Evolutionary conservation across 225 moss, liverwort and hornwort species (phyloP), one percentile per base, ranked within the genome.

Genomic region (Pleurozium schreberi): DNA sequence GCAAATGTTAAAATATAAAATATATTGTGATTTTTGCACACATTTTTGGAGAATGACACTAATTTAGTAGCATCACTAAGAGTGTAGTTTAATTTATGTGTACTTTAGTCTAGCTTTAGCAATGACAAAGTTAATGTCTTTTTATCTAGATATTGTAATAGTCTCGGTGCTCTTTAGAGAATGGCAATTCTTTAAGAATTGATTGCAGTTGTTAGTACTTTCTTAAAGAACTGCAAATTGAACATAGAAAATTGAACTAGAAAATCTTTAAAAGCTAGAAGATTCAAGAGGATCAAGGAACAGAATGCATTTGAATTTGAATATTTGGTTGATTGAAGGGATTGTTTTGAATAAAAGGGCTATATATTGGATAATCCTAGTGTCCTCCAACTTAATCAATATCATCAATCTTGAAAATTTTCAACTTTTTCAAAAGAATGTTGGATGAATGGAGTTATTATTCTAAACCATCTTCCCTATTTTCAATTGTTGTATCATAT

Each of bases 361-460:
- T 59, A 27, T 14, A 9, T 31, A 31, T 43, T 42, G 6, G 30
- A 60, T 59, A 31, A 42, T 42, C 0, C 30, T 14, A 42, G 8
- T 6, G 1, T 30, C 6, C 0, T 43, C 6, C 1, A 61, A 14
- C 10, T 81, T 6, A 1, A 61, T 43, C 0, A 43, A 9, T 45
- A 43, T 20, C 0, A 0, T 42, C 5, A 80, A 43, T 60, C 1
- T 42, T 60, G 2, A 40, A 42, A 80, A 19, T 31, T 34, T 45
- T 15, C 34, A 81, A 62, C 0, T 7, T 14, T 14, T 1, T 47
- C 7, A 10, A 45, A 23, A 60, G 13, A 80, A 80, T 19, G 8
- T 8, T 2, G 1, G 0, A 0, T 12, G 0, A 19, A 43, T 42
- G 16, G 18, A 1, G 1, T 40, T 28, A 30, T 12, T 1, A 57